Base-by-base conservation (phyloP, 441 rosid genomes). In the Isatis lusitanica region DNA sequence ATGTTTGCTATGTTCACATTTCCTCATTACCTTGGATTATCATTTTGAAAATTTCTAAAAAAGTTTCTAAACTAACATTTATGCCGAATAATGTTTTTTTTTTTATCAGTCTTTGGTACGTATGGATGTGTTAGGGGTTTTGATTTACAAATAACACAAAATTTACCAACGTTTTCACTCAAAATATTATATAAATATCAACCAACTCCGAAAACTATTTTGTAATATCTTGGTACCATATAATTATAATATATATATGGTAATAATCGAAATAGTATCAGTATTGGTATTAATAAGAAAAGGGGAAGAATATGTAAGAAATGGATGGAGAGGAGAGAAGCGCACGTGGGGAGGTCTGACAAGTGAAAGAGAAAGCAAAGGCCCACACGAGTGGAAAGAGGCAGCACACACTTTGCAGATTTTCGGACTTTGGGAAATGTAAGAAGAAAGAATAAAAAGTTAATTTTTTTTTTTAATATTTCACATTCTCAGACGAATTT, bases 311-410 rank as follows among this genome's bases (percentile, higher is more conserved):
- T 50, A 40, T n/a, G 46, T 3, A 36, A 67, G 15, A 56, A 55
- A 42, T 38, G 61, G 62, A 67, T 30, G 68, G 68, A 50, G 73
- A 51, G 63, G 63, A 68, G 63, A 43, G 74, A 52, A 62, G 55
- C 12, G 61, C 84, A 74, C 87, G 86, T 87, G 85, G 81, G 88
- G 82, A 76, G 62, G 26, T 11, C 88, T 82, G 86, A 74, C 84
- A 67, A 55, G 15, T 9, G 68, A 74, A 67, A 74, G 46, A 71
- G 48, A 74, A 3, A 59, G 73, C 38, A 0, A 59, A 74, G 78
- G 69, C 73, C 76, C 85, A 83, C 85, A 82, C 87, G 86, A 80
- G 87, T 72, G 66, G 62, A 66, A 48, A 66, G 64, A 53, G 47
- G 63, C 55, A 35, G 63, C 52, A 44, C 39, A 53, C 51, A 46